These are phyloP conservation scores for Suillus fuscotomentosus DNA, from an alignment of 768 basidiomycete species.

Conservation along the genomic window DNA sequence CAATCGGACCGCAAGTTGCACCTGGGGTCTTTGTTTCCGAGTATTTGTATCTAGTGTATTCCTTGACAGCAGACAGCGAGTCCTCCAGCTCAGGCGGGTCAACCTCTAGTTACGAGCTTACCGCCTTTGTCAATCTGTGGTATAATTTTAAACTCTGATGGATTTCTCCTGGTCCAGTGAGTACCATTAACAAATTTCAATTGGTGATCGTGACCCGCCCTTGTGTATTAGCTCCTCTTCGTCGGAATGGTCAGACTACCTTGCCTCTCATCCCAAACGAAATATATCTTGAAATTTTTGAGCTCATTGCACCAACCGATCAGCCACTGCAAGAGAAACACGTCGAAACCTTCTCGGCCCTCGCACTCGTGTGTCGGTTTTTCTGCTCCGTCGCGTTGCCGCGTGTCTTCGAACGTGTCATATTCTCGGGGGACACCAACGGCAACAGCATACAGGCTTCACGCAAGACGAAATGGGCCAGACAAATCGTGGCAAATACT, in stretches of 20 bases:
- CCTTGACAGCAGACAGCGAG: too few relatives aligned
- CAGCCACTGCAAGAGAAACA: constrained; percentile 13
- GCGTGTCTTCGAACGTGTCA: constrained; percentile 37
- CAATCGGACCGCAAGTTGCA: too few relatives aligned
- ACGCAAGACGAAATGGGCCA: constrained; percentile 20
- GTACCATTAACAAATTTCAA: background rate
- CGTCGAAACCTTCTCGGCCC: constrained; percentile 12
- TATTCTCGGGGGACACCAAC: constrained; percentile 18
- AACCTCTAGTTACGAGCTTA: background rate
- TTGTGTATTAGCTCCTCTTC: constrained; percentile 24
- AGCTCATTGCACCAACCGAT: constrained; percentile 24
- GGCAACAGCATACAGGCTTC: constrained; percentile 6
- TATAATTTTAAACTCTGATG: background rate
- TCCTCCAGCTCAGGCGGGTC: too few relatives aligned
- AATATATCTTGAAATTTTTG: constrained; percentile 42
- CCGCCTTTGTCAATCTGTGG: background rate
- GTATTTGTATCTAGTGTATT: too few relatives aligned
- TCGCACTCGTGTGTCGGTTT: constrained; percentile 43
- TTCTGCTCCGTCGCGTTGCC: constrained; percentile 40
- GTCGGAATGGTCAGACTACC: constrained; percentile 8
- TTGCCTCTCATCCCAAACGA: constrained; percentile 42
- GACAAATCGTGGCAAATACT: constrained; percentile 23
- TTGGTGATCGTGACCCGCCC: background rate
- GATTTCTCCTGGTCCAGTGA: background rate
- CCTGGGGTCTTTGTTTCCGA: too few relatives aligned